Percentiles rank a stretch among this genome's conserved stretches.
Conservation (phyloP, 2,329 filamentous ascomycete species). For the Eurotiales sp. region DNA sequence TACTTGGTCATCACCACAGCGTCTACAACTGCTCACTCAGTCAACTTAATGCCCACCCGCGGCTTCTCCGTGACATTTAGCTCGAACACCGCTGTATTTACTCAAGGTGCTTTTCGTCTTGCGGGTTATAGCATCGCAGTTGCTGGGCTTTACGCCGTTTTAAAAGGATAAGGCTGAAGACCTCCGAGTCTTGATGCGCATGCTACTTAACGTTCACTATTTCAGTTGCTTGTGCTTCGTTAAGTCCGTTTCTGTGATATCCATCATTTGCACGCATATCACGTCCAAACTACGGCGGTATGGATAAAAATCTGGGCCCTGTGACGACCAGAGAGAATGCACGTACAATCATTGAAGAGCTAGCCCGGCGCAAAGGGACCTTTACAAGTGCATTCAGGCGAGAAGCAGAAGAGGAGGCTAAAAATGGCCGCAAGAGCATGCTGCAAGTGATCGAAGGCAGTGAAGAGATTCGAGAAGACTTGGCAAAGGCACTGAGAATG, state of each 20-base stretch:
- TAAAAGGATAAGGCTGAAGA: neutral
- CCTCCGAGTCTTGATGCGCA: neutral
- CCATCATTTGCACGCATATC: neutral
- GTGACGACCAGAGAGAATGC: conserved; percentile 7
- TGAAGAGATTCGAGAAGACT: conserved; percentile 8
- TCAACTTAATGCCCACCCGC: neutral
- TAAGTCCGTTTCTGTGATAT: neutral
- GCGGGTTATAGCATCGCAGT: conserved; percentile 3
- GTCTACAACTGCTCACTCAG: neutral
- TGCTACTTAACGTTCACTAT: neutral
- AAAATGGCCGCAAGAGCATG: conserved; percentile 8
- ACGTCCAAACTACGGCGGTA: neutral
- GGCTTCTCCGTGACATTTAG: neutral
- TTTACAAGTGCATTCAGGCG: conserved; percentile 5
- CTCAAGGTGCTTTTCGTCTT: neutral
- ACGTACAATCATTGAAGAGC: conserved; percentile 8
- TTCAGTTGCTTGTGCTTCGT: conserved; percentile 5
- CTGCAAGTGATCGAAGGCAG: conserved; percentile 9
- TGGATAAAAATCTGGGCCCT: neutral
- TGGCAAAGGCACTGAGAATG: conserved; percentile 10
- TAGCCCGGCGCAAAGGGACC: conserved; percentile 8
- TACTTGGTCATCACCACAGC: neutral
- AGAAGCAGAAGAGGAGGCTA: conserved; percentile 8
- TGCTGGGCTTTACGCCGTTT: neutral
- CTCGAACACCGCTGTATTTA: neutral